Conservation (phyloP, 2,329 filamentous ascomycete genomes). For the Kalmusia sp. region DNA sequence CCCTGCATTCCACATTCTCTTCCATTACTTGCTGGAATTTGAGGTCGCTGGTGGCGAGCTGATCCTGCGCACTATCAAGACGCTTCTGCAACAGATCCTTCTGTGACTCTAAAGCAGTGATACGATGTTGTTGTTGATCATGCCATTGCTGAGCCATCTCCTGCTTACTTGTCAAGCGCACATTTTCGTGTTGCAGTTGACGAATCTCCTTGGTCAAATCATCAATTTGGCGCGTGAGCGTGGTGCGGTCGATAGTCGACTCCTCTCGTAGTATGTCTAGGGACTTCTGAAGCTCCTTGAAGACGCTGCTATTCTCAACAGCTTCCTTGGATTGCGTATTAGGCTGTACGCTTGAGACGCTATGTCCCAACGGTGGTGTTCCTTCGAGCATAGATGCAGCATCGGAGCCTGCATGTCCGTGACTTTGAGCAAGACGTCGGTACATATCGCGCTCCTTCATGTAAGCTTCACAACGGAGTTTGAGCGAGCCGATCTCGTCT, state of each 20-base stretch:
- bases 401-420: conserved; percentile 65
- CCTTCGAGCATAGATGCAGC: conserved; percentile 66
- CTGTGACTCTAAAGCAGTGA: conserved; percentile 80
- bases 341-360: conserved; percentile 41
- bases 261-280: conserved; percentile 92
- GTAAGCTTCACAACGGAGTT: conserved; percentile 87
- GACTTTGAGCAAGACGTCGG: conserved; percentile 81
- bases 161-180: conserved; percentile 80
- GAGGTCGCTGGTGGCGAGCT: conserved; percentile 87
- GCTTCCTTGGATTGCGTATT: conserved; percentile 62
- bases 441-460: conserved; percentile 98
- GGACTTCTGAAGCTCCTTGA: conserved; percentile 87
- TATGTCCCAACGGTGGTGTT: conserved; percentile 52
- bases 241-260: conserved; percentile 78
- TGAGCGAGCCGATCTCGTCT: conserved; percentile 84
- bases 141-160: conserved; percentile 83
- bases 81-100: conserved; percentile 88
- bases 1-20: conserved; percentile 86
- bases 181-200: conserved; percentile 80
- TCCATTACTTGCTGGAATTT: conserved; percentile 91
- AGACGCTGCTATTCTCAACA: conserved; percentile 76
- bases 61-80: conserved; percentile 77
- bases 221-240: conserved; percentile 85
- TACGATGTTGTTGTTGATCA: conserved; percentile 89
- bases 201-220: conserved; percentile 82